Conservation (phyloP, 495 filamentous ascomycete genomes). For the Tuber umbilicatum region DNA sequence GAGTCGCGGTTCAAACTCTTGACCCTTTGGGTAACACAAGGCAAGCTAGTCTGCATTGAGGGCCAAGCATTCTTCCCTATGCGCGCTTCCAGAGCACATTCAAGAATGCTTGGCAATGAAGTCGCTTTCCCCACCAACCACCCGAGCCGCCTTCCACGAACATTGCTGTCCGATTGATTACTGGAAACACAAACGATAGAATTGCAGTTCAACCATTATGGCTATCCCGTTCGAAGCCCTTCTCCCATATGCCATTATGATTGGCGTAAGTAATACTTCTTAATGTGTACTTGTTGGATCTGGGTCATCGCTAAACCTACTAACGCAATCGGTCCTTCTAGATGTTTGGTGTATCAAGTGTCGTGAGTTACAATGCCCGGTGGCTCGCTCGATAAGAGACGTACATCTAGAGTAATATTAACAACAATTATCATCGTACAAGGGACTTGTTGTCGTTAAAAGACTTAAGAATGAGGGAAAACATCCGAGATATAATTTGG, state of each 20-base stretch:
- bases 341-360: conserved; percentile 87
- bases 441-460: conserved; percentile 44
- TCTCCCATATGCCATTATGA: conserved; percentile 86
- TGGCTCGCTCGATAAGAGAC: not conserved
- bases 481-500: conserved; percentile 70
- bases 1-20: conserved; percentile 29
- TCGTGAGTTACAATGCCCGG: conserved; percentile 34
- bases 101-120: conserved; percentile 23
- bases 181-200: not conserved
- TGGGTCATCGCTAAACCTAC: conserved; percentile 16
- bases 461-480: conserved; percentile 82
- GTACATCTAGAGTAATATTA: not conserved
- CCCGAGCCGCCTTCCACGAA: not conserved
- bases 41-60: conserved; percentile 30
- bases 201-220: conserved; percentile 53
- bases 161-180: not conserved
- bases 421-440: not conserved
- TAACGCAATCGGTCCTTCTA: conserved; percentile 45
- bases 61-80: not conserved
- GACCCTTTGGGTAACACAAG: conserved; percentile 30
- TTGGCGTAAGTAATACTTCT: conserved; percentile 57
- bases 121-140: conserved; percentile 8
- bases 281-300: conserved; percentile 27
- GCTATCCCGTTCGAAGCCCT: conserved; percentile 93
- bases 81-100: not conserved